A percentile compares a stretch with the other conserved stretches of the same genome.
These are phyloP conservation scores for Coniochaeta sp. DNA, from an alignment of 2,329 filamentous ascomycete genomes.

Conservation along the genomic window DNA sequence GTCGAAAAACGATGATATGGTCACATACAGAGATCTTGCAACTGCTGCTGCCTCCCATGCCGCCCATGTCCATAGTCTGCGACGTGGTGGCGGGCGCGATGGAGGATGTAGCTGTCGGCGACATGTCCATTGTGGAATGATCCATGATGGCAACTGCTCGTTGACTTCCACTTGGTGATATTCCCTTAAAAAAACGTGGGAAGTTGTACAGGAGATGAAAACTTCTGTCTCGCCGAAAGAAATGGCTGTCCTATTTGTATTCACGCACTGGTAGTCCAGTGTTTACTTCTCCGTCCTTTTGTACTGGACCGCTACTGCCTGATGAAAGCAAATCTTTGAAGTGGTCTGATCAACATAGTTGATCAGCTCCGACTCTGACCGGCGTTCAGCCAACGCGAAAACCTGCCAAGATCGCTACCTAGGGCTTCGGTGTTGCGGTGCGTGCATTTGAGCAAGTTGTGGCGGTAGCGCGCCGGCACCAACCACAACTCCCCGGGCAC, in stretches of 20 bases:
- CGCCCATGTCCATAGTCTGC: slow-evolving; percentile 18
- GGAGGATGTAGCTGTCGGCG: slow-evolving; percentile 8
- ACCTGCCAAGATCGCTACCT: neutral
- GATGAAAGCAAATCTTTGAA: neutral
- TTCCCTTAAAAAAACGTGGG: neutral
- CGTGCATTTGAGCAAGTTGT: neutral
- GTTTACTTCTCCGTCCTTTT: neutral
- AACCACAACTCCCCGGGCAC: neutral
- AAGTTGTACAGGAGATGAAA: neutral
- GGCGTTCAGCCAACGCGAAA: neutral
- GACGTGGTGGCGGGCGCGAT: slow-evolving; percentile 7
- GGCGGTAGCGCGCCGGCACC: neutral
- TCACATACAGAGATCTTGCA: slow-evolving; percentile 35
- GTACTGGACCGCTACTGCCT: neutral
- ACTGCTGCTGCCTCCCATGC: slow-evolving; percentile 9
- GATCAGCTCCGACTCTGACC: neutral
- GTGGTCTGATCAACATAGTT: neutral
- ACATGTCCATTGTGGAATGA: slow-evolving; percentile 8
- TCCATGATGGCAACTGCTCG: neutral
- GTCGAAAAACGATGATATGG: slow-evolving; percentile 16
- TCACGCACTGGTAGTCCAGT: neutral
- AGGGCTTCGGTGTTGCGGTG: neutral
- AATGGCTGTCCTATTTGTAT: neutral
- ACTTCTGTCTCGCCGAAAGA: neutral
- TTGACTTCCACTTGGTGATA: neutral